Conservation (phyloP, 2,329 filamentous ascomycete genomes). For the Knoxdaviesia capensis region DNA sequence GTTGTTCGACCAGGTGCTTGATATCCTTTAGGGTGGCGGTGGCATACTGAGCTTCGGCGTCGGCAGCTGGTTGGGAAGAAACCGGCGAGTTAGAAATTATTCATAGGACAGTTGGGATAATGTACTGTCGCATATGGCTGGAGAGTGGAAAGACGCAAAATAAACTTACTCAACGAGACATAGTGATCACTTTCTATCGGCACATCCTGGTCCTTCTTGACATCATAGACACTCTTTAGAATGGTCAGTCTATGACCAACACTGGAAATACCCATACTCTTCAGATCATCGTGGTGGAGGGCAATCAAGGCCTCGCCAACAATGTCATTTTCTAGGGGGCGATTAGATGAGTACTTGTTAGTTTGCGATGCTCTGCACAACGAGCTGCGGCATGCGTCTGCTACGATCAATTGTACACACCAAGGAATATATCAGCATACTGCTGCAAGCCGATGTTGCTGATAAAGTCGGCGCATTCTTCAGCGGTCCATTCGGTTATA, state of each 20-base stretch:
- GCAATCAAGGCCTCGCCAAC: conserved; percentile 80
- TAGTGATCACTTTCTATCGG: conserved; percentile 87
- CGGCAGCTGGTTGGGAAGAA: conserved; percentile 44
- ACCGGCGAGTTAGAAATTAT: conserved; percentile 6
- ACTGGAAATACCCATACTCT: conserved; percentile 82
- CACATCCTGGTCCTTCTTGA: conserved; percentile 85
- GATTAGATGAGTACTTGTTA: conserved; percentile 1
- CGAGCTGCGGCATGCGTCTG: too few species aligned
- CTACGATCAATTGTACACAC: conserved; percentile 33
- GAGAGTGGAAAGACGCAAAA: conserved; percentile 1
- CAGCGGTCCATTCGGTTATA: conserved; percentile 62
- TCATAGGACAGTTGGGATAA: too few species aligned
- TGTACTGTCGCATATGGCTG: too few species aligned
- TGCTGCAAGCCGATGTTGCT: conserved; percentile 59
- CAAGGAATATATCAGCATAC: conserved; percentile 66
- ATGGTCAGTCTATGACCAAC: conserved; percentile 90
- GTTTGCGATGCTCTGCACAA: not conserved
- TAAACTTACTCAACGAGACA: conserved; percentile 62
- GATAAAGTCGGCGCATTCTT: conserved; percentile 83
- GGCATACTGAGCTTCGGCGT: conserved; percentile 68
- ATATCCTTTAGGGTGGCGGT: conserved; percentile 87
- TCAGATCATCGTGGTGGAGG: conserved; percentile 78
- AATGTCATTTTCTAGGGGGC: conserved; percentile 64
- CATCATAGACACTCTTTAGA: conserved; percentile 86
- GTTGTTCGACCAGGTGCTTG: conserved; percentile 71